Conservation (phyloP, 495 filamentous ascomycete species). For the Glarea lozoyensis region DNA sequence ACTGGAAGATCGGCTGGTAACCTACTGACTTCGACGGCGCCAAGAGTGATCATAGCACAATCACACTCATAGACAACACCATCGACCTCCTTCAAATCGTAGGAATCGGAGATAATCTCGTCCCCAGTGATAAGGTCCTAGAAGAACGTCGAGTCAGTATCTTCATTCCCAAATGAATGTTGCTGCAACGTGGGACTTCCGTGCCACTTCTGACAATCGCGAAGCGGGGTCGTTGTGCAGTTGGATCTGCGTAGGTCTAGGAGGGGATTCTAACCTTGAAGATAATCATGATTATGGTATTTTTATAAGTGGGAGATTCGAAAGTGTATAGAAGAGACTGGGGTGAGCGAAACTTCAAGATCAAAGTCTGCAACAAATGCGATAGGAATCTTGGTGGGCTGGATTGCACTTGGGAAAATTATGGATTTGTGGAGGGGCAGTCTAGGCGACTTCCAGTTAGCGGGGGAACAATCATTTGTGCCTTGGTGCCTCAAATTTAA, state of each 20-base stretch:
- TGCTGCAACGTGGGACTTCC: too few relatives aligned
- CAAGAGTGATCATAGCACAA: constrained; percentile 76
- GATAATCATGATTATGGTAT: constrained; percentile 61
- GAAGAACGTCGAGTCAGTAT: constrained; percentile 5
- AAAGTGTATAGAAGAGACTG: constrained; percentile 1
- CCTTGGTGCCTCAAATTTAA: not conserved
- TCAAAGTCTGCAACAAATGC: not conserved
- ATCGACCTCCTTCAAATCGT: constrained; percentile 65
- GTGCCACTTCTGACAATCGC: constrained; percentile 1
- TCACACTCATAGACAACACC: constrained; percentile 76
- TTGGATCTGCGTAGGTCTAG: not conserved
- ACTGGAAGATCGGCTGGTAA: constrained; percentile 12
- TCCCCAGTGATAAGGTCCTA: constrained; percentile 87
- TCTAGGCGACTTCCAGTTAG: not conserved
- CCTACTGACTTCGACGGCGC: constrained; percentile 64
- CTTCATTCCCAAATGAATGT: too few relatives aligned
- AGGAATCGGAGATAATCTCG: constrained; percentile 95
- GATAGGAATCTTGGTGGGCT: constrained; percentile 5
- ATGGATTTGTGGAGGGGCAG: constrained; percentile 14
- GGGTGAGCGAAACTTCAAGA: not conserved
- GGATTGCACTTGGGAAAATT: constrained; percentile 11
- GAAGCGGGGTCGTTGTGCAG: constrained; percentile 9
- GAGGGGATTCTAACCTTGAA: constrained; percentile 54
- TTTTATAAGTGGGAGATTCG: not conserved
- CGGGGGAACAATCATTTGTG: not conserved